Conservation (phyloP, 495 filamentous ascomycete species). For the Penicillium crystallinum region DNA sequence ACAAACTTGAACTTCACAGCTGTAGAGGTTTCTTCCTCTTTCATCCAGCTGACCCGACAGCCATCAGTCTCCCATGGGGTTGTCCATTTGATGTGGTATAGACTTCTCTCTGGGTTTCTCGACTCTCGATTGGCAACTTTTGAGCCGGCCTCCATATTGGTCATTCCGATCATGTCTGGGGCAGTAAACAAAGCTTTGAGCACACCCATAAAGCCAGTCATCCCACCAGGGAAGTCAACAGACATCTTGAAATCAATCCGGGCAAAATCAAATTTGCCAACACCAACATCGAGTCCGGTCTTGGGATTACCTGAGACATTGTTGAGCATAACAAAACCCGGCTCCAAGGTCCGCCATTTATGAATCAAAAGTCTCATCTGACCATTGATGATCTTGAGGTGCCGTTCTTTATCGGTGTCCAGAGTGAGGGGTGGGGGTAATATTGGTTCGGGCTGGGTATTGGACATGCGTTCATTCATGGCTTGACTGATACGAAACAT, state of each 20-base stretch:
- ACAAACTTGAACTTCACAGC: not conserved
- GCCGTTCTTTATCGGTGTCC: not conserved
- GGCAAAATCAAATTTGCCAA: not conserved
- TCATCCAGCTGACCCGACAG: conserved; percentile 6
- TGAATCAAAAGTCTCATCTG: not conserved
- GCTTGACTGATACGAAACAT: not conserved
- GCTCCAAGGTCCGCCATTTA: not conserved
- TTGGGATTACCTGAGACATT: not conserved
- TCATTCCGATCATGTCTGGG: not conserved
- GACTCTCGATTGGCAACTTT: not conserved
- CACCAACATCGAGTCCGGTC: not conserved
- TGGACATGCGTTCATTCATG: not conserved
- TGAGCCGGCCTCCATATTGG: not conserved
- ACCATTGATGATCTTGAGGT: not conserved
- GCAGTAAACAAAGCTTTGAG: not conserved
- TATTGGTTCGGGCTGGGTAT: not conserved
- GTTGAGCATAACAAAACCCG: not conserved
- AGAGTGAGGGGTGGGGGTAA: not conserved
- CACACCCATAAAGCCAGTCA: not conserved
- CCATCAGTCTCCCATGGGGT: not conserved
- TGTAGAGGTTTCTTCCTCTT: not conserved
- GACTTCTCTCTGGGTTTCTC: not conserved
- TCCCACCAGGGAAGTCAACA: not conserved
- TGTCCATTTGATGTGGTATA: not conserved
- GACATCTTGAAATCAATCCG: not conserved